Base-by-base conservation (phyloP, 306 rosid species). In the Vigna angularis region DNA sequence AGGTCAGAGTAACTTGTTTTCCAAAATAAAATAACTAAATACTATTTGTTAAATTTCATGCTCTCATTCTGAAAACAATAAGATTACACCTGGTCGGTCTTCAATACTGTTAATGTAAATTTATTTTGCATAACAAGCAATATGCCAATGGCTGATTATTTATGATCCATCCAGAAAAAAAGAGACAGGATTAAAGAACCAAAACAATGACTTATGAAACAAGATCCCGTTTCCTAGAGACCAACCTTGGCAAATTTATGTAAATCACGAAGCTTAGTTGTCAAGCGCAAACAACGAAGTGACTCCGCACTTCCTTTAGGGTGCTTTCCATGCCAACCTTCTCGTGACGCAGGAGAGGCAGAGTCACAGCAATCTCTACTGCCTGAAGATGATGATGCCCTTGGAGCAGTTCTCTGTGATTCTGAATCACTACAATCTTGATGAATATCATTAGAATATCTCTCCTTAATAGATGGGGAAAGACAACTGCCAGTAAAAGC, bases 221-320 rank as follows among this genome's bases (percentile, higher is more conserved):
- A 75, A 57, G 59, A 44, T 13, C 12, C 55, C 26, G 45, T 16
- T 70, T 9, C 49, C 76, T 22, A 58, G 51, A 70, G 58, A 77
- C 88, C 17, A 70, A 95, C 98, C 97, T 95, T 95, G 57, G 97
- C 98, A 86, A 84, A 84, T 89, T 88, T 95, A 18, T 92, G 90
- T 24, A 92, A 92, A 84, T 95, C 98, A 15, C 98, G 97, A 13
- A 95, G 96, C 81, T 95, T 95, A 83, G 97, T 83, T 59, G 98
- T 89, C 85, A 95, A 81, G 49, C 96, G 91, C 70, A 86, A 87
- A 88, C 87, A 83, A 59, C 88, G 89, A 75, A 81, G 76, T 36
- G 90, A 85, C 81, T 94, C 97, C 6, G 65, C 88, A n/a, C 87
- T 74, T 66, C 91, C 97, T 87, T 81, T 94, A 64, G 48, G 62